Percentiles rank a stretch among this genome's conserved stretches.
phyloP scores from a whole-genome alignment of 345 rosid genomes.

The Aquilaria malaccensis region DNA sequence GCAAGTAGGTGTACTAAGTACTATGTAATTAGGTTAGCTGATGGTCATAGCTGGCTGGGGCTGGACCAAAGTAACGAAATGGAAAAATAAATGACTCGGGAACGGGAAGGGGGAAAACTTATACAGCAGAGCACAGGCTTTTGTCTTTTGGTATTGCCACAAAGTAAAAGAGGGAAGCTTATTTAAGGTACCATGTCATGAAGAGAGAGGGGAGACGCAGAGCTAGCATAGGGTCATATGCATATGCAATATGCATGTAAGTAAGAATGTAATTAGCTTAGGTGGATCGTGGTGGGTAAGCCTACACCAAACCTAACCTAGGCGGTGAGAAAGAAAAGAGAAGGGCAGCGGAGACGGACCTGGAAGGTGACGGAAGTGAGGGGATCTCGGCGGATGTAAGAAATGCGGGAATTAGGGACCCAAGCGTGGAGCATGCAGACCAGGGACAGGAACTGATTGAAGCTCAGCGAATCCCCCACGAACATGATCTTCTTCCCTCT shows the following conservation, averaged over 20 bases:
- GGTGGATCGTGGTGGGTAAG: not conserved
- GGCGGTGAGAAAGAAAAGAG: not conserved
- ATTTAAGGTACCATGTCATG: no score
- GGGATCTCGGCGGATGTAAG: constrained; percentile 33
- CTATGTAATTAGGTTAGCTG: no score
- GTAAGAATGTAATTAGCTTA: not conserved
- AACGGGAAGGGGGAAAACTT: no score
- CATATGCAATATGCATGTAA: not conserved
- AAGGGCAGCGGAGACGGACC: constrained; percentile 28
- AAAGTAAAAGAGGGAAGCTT: no score
- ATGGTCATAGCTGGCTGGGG: no score
- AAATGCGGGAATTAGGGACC: constrained; percentile 56
- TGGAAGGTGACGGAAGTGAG: constrained; percentile 55
- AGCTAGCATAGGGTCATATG: no score
- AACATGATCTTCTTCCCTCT: constrained; percentile 96
- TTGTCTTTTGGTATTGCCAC: no score
- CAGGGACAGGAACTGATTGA: constrained; percentile 76
- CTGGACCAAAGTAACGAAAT: no score
- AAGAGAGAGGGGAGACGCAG: no score
- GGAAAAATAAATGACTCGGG: no score
- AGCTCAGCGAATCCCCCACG: constrained; percentile 92
- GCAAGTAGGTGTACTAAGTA: no score
- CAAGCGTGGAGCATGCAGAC: constrained; percentile 63
- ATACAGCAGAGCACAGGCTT: no score
- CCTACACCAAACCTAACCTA: not conserved